Conservation (phyloP, 305 asterid species). For the Fraxinus ornus region DNA sequence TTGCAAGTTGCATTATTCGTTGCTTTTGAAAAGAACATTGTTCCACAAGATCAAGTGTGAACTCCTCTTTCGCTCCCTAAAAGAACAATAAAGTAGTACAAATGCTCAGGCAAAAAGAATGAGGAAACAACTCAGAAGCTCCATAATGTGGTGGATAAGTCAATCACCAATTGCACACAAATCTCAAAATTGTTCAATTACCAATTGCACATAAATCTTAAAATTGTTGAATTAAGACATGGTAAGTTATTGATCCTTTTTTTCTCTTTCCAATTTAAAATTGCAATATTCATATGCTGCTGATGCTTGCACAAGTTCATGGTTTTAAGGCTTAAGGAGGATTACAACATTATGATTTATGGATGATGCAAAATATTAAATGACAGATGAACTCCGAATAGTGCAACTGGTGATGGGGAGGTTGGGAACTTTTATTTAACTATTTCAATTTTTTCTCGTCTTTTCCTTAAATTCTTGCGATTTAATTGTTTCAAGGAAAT, state of each 20-base stretch:
- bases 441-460: neutral
- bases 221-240: neutral
- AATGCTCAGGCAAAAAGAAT: neutral
- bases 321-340: neutral
- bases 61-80: conserved; percentile 94
- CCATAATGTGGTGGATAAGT: conserved; percentile 6
- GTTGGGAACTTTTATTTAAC: neutral
- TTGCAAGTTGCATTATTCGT: conserved; percentile 89
- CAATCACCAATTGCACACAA: neutral
- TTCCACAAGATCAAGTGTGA: conserved; percentile 97
- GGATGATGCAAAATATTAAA: neutral
- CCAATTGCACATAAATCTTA: neutral
- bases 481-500: neutral
- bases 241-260: neutral
- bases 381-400: neutral
- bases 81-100: conserved; percentile 24
- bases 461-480: neutral
- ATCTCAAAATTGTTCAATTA: neutral
- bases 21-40: conserved; percentile 97
- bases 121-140: conserved; percentile 1
- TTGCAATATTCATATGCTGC: neutral
- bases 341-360: neutral
- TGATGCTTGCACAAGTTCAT: neutral
- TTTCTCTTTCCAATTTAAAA: neutral
- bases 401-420: neutral